Evolutionary conservation across 352 stramenopile species (phyloP), one percentile per base, ranked within the genome.

Genomic region (Globisporangium middletonii): DNA sequence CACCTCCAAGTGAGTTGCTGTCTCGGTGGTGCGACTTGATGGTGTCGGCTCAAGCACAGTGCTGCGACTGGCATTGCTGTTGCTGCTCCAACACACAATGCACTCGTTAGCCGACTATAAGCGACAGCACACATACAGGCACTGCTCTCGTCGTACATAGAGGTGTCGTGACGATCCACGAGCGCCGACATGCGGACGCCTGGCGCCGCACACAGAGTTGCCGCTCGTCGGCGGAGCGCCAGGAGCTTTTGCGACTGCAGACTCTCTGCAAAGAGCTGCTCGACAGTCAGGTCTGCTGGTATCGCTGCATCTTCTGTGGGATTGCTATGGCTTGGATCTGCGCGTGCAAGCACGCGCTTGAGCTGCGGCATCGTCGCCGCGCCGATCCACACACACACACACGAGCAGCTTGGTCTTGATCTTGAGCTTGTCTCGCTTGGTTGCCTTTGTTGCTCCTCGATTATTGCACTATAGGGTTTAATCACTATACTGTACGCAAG

Each of bases 221-320:
- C 78, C 27, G 65, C 72, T 30, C 60, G 53, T n/a, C 63, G 59
- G 6, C 78, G 59, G 41, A 72, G 30, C 11, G 54, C 30, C 1
- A 57, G 37, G 18, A 59, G 46, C 4, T 56, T 66, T 7, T 67
- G 49, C 16, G 66, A 56, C 45, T 83, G 68, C 19, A 89, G 70
- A n/a, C 65, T 80, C n/a, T 72, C 72, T 2, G 76, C 54, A 33
- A 89, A 75, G 28, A 89, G 67, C 68, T 75, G 64, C 49, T 81
- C 74, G 9, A 67, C 76, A 43, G 70, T 77, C 56, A 50, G 26
- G 18, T 56, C 67, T 42, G 7, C 27, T 50, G 46, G 38, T 0
- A 53, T 16, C 11, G 55, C 63, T 19, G 8, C 18, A 35, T 68
- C 57, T 33, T 49, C 52, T 8, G 67, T 42, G 26, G 68, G 58